Percentiles rank a stretch among this genome's conserved stretches.
Conservation (phyloP, 305 asterid species). For the Ilex paraguariensis region DNA sequence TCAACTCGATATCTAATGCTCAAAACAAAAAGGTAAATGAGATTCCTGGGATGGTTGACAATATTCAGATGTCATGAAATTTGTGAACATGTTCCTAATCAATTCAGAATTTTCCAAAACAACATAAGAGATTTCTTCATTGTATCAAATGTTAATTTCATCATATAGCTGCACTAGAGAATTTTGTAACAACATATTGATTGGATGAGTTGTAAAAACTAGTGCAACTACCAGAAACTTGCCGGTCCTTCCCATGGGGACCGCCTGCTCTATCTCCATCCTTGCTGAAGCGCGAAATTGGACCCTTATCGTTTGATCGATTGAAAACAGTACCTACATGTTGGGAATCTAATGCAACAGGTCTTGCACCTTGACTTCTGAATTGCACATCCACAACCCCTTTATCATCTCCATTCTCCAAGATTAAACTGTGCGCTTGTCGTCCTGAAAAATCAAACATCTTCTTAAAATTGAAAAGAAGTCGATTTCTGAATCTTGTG, state of each 20-base stretch:
- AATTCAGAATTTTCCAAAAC: background rate
- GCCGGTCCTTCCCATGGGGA: constrained; percentile 19
- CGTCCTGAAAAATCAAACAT: constrained; percentile 39
- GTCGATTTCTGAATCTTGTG: constrained; percentile 26
- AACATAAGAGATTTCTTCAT: background rate
- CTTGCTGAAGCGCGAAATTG: constrained; percentile 19
- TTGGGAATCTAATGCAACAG: constrained; percentile 16
- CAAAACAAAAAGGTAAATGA: background rate
- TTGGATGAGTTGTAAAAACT: background rate
- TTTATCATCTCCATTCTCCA: constrained; percentile 20
- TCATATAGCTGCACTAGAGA: background rate
- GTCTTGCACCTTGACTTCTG: constrained; percentile 19
- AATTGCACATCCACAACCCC: constrained; percentile 20
- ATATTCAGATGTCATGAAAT: background rate
- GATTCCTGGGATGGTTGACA: too few relatives aligned
- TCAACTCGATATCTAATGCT: constrained; percentile 52
- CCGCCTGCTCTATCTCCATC: constrained; percentile 14
- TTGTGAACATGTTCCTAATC: too few relatives aligned
- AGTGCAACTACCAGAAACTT: constrained; percentile 28
- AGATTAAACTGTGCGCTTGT: constrained; percentile 21
- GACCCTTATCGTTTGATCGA: constrained; percentile 12
- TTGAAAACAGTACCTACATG: constrained; percentile 15
- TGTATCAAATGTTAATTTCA: background rate
- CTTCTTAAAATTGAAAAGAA: constrained; percentile 36
- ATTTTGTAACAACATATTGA: too few relatives aligned